These are phyloP conservation scores for Tuber umbilicatum DNA, from an alignment of 495 filamentous ascomycete species.

Conservation along the genomic window DNA sequence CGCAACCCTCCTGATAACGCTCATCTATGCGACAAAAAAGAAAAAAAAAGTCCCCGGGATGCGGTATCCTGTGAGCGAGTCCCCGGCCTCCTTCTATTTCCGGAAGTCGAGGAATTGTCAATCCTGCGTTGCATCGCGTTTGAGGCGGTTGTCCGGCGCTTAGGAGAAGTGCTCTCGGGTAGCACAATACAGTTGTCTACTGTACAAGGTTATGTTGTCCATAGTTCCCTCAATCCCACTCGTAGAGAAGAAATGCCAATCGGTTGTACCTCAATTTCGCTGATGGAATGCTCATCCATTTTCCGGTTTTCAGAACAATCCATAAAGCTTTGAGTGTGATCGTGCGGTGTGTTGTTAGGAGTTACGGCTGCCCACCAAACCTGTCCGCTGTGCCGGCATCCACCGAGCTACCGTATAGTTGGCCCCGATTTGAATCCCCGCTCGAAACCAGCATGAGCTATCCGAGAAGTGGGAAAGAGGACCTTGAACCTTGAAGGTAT, in stretches of 20 bases:
- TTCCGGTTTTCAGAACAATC: not conserved
- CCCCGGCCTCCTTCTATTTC: not conserved
- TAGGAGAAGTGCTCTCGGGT: too few species aligned
- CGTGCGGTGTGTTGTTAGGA: not conserved
- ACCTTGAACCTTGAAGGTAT: not conserved
- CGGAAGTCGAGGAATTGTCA: not conserved
- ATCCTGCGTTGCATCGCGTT: not conserved
- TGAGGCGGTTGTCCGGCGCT: not conserved
- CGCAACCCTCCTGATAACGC: not conserved
- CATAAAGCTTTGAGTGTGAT: not conserved
- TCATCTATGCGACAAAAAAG: not conserved
- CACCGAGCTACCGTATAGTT: not conserved
- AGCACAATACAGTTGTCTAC: too few species aligned
- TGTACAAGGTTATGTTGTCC: not conserved
- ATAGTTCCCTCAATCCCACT: not conserved
- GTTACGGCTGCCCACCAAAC: not conserved
- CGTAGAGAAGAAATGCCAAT: not conserved
- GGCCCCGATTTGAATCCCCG: not conserved
- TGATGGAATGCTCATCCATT: not conserved
- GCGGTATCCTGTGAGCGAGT: not conserved
- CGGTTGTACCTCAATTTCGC: not conserved
- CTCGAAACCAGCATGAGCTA: not conserved
- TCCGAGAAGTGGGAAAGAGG: not conserved
- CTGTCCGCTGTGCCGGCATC: not conserved
- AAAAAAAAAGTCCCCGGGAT: not conserved